A percentile compares a stretch with the other conserved stretches of the same genome.
phyloP scores from a whole-genome alignment of 345 rosid genomes.

The Syzygium jambos region DNA sequence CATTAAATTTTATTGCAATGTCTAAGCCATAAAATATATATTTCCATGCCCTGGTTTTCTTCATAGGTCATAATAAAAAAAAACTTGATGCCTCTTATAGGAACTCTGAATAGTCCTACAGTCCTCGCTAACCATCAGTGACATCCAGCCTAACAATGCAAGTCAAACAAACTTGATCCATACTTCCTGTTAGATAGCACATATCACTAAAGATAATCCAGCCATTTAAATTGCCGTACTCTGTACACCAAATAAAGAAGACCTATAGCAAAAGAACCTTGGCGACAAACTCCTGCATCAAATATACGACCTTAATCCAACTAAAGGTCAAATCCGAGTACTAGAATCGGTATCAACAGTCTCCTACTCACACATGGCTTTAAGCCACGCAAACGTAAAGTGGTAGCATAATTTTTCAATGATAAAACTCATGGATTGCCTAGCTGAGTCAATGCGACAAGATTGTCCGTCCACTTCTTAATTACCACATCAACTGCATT shows the following conservation, averaged over 20 bases:
- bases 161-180: not conserved
- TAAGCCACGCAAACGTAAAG: not conserved
- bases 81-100: not conserved
- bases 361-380: not conserved
- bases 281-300: not conserved
- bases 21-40: not conserved
- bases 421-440: not conserved
- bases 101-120: not conserved
- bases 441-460: not conserved
- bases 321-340: not conserved
- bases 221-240: not conserved
- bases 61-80: not conserved
- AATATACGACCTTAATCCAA: not conserved
- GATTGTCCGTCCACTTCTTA: not conserved
- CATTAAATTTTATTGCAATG: not conserved
- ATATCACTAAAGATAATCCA: not conserved
- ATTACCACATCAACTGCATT: not conserved
- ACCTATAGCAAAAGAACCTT: not conserved
- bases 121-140: not conserved
- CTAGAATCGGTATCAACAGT: not conserved
- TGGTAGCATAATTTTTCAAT: not conserved
- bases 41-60: not conserved
- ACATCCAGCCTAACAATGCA: not conserved
- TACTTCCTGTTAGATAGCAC: not conserved
- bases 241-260: not conserved